Evolutionary conservation across 495 filamentous ascomycete species (phyloP).

Genomic region (Penicillium samsonianum): DNA sequence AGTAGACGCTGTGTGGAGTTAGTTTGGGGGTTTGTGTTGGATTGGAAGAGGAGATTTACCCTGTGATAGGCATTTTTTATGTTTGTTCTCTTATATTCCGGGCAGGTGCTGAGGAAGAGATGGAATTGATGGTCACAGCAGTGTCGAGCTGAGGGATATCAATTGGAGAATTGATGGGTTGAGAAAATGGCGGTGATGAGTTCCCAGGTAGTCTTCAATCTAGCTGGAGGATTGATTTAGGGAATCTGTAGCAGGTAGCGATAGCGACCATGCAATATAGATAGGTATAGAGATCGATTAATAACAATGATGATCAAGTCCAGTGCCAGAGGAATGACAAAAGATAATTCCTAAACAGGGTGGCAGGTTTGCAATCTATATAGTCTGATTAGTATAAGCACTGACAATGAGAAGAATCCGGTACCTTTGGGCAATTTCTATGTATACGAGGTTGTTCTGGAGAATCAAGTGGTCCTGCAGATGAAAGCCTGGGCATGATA

Average conservation of each 20-base stretch:
- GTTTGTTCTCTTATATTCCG: neutral
- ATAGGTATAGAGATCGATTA: neutral
- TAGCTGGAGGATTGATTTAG: neutral
- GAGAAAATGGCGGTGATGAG: neutral
- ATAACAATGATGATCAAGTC: neutral
- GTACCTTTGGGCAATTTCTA: constrained; percentile 1
- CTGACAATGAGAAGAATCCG: neutral
- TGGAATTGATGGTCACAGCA: neutral
- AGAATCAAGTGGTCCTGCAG: neutral
- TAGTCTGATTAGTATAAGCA: neutral
- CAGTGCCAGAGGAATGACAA: neutral
- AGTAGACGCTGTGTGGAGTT: constrained; percentile 40
- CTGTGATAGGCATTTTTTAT: constrained; percentile 36
- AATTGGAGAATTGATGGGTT: neutral
- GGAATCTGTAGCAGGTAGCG: neutral
- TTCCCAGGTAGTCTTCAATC: neutral
- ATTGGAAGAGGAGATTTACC: constrained; percentile 21
- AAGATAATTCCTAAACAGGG: neutral
- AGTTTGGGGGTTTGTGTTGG: neutral
- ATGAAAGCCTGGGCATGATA: neutral
- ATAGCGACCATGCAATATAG: constrained; percentile 2
- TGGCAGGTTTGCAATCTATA: constrained; percentile 1
- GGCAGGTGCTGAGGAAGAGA: neutral
- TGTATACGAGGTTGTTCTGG: neutral
- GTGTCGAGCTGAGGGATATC: neutral